Conservation (phyloP, 352 stramenopile species). For the Vaucheria bursata region DNA sequence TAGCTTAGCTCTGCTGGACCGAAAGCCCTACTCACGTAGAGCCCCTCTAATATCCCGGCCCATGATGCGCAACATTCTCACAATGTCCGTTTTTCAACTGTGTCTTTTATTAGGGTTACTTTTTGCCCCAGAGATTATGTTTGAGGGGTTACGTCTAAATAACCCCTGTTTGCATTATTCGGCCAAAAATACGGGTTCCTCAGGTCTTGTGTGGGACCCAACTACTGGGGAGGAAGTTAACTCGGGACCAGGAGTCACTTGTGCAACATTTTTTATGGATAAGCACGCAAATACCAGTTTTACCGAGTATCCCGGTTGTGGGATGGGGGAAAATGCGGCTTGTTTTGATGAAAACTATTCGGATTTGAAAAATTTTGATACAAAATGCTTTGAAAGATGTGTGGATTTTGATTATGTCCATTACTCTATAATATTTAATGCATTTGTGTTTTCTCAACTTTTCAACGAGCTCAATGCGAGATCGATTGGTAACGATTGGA, state of each 20-base stretch:
- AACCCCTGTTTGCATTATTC: neutral
- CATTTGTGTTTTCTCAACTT: slow-evolving; percentile 76
- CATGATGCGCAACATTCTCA: slow-evolving; percentile 77
- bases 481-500: slow-evolving; percentile 83
- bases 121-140: slow-evolving; percentile 40
- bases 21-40: slow-evolving; percentile 66
- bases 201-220: neutral
- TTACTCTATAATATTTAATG: slow-evolving; percentile 81
- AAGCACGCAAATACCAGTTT: neutral
- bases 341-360: slow-evolving; percentile 25
- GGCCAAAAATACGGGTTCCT: neutral
- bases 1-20: slow-evolving; percentile 64
- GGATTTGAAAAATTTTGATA: slow-evolving; percentile 27
- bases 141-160: neutral
- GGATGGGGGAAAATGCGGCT: neutral
- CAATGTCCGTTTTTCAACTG: slow-evolving; percentile 68
- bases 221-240: neutral
- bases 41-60: slow-evolving; percentile 66
- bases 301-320: neutral
- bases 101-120: slow-evolving; percentile 62
- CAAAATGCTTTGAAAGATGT: slow-evolving; percentile 25
- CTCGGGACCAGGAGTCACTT: neutral
- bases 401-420: slow-evolving; percentile 51
- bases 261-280: neutral
- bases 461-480: slow-evolving; percentile 79